Conservation (phyloP, 495 filamentous ascomycete genomes). For the Hypoxylon cercidicola region DNA sequence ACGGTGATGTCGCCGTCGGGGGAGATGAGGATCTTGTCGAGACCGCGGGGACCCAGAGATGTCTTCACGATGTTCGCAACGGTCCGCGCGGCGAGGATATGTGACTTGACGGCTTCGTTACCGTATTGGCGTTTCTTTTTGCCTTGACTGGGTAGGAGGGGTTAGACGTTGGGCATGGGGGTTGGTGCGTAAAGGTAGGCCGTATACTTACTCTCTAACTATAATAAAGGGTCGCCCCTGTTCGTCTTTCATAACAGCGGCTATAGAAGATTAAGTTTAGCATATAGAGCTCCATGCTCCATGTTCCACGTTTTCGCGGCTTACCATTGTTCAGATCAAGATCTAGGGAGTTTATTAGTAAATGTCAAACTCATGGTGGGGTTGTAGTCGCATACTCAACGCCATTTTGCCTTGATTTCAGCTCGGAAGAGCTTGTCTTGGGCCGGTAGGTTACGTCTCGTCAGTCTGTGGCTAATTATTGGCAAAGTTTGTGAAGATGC, state of each 20-base stretch:
- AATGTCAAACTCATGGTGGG: constrained; percentile 35
- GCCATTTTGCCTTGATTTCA: constrained; percentile 54
- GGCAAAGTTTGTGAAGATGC: constrained; percentile 3
- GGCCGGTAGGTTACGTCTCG: not conserved
- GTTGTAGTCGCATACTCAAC: constrained; percentile 50
- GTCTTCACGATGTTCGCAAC: constrained; percentile 98
- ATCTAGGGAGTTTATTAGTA: constrained; percentile 53
- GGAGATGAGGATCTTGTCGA: constrained; percentile 99
- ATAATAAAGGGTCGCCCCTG: constrained; percentile 97
- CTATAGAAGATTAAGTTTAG: constrained; percentile 48
- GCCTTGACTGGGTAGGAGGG: constrained; percentile 74
- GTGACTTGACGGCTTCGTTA: constrained; percentile 95
- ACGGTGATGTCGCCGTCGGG: constrained; percentile 99
- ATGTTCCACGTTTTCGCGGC: constrained; percentile 6
- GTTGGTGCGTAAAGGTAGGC: constrained; percentile 4
- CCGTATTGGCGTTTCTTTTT: constrained; percentile 98
- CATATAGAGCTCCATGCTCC: not conserved
- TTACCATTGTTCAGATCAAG: constrained; percentile 64
- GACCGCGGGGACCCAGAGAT: constrained; percentile 92
- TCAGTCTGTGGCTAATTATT: not conserved
- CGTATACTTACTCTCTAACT: constrained; percentile 87
- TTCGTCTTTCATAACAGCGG: constrained; percentile 79
- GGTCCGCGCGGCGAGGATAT: constrained; percentile 95
- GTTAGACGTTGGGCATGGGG: constrained; percentile 18
- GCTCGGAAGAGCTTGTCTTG: constrained; percentile 42